Evolutionary conservation across 2,329 filamentous ascomycete genomes (phyloP), one percentile per base, ranked within the genome.

Genomic region (Pestalotiopsis sp.): DNA sequence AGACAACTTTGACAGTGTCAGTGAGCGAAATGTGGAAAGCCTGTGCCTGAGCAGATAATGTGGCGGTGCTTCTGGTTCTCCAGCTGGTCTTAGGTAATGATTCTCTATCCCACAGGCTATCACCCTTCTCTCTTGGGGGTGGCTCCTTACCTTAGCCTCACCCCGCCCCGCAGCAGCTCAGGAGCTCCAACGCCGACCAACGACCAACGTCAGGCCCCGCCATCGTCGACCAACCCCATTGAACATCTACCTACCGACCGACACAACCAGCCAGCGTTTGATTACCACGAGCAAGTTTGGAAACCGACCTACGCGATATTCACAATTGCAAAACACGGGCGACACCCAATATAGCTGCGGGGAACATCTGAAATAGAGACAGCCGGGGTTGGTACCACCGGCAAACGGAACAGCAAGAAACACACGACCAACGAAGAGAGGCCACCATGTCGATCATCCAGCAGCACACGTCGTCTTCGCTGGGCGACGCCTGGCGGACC

Each of bases 401-500:
- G 27, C 12, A 62, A 39, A 36, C 59, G 27, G 39, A 13, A 13
- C 31, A 36, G 31, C 31, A 62, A 5, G 4, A 62, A 36, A 23
- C 9, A 27, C 45, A 20, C 23, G 25, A n/a, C 11, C 23, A 62
- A 62, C 5, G 2, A 38, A n/a, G 5, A 27, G 59, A 39, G 27
- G 27, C 59, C 20, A 74, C 67, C 63, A 91, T 91, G 89, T 91
- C 89, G 66, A 90, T 91, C 77, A 90, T 91, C 74, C 89, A 90
- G 78, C 88, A 91, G 79, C 86, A 90, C 81, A 88, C 86, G 65
- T 81, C 84, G 69, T 86, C 87, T 68, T 85, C 89, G 74, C 85
- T 91, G 67, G 83, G 83, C 81, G 89, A 91, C 74, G 87, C 88
- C 78, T 91, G 89, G 89, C 93, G 95, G 81, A 97, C 94, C 74